Percentiles rank a stretch among this genome's conserved stretches.
Evolutionary conservation across 202 grass and related monocot genomes (phyloP).

Genomic region (Panicum virgatum): DNA sequence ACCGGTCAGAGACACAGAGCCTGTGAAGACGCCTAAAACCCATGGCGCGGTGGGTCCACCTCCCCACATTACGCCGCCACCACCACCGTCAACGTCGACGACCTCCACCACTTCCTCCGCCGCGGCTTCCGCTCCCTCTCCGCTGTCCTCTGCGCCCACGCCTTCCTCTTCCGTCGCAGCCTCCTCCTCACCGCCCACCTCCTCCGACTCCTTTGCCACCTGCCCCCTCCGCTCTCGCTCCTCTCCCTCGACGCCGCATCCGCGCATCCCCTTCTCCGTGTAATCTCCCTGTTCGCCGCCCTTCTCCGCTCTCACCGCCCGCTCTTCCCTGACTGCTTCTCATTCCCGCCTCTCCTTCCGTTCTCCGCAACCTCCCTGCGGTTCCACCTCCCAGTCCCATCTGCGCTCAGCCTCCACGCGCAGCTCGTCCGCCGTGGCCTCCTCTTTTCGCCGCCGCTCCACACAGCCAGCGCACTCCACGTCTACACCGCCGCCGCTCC

Average conservation of each 20-base stretch:
- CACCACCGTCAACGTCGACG: not conserved
- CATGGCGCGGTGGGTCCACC: conserved; percentile 21
- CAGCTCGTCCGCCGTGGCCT: conserved; percentile 43
- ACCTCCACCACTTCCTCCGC: conserved; percentile 10
- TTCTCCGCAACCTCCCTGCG: not conserved
- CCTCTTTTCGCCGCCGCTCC: conserved; percentile 35
- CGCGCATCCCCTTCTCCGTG: conserved; percentile 18
- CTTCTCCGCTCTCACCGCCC: conserved; percentile 21
- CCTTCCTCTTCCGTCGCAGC: conserved; percentile 23
- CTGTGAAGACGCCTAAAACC: conserved; percentile 21
- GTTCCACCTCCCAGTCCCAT: not conserved
- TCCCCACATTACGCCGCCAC: not conserved
- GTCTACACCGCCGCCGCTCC: conserved; percentile 46
- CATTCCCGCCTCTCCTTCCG: not conserved
- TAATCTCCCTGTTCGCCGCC: conserved; percentile 1
- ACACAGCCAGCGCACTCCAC: conserved; percentile 46
- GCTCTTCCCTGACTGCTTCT: conserved; percentile 17
- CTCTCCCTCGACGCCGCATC: conserved; percentile 5
- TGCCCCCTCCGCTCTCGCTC: not conserved
- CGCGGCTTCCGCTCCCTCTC: not conserved
- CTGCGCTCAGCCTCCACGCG: not conserved
- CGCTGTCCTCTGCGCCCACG: not conserved
- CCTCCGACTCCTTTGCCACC: not conserved
- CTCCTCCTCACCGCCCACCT: conserved; percentile 12
- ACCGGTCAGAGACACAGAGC: not conserved